Percentiles rank a stretch among this genome's conserved stretches.
Evolutionary conservation across 169 alveolate species (phyloP).

Genomic region (Cryptosporidium sp.): DNA sequence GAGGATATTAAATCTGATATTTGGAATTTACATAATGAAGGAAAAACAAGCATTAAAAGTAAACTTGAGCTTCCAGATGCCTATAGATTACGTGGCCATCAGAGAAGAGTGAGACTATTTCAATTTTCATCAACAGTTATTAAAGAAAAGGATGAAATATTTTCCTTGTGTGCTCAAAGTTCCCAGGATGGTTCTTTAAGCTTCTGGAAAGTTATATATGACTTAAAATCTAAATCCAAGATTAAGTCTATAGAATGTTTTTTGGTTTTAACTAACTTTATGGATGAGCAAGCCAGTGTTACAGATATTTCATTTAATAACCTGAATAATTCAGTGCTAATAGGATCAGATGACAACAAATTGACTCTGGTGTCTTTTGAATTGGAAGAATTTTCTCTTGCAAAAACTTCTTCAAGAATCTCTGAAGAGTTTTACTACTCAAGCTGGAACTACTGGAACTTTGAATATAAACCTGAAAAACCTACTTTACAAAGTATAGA

Average conservation of each 20-base stretch:
- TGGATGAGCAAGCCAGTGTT: constrained; percentile 74
- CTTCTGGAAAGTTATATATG: constrained; percentile 70
- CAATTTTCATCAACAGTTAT: constrained; percentile 44
- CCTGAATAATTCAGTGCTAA: constrained; percentile 13
- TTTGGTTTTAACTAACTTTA: constrained; percentile 61
- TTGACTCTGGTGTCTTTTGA: constrained; percentile 39
- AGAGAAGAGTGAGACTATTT: constrained; percentile 51
- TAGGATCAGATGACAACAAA: constrained; percentile 74
- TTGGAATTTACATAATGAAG: constrained; percentile 39
- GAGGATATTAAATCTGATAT: constrained; percentile 11
- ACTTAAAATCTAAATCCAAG: neutral
- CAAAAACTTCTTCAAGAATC: constrained; percentile 8
- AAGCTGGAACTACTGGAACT: constrained; percentile 44
- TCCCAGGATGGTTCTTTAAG: constrained; percentile 69
- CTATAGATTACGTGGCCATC: constrained; percentile 58
- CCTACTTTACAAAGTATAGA: neutral
- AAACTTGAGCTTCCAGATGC: constrained; percentile 51
- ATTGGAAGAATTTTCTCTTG: constrained; percentile 55
- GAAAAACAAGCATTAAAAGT: constrained; percentile 27
- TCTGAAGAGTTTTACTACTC: constrained; percentile 3
- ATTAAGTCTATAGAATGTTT: constrained; percentile 62
- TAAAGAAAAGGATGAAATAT: constrained; percentile 42
- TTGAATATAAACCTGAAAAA: constrained; percentile 42
- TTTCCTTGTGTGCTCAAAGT: constrained; percentile 62
- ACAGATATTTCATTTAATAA: constrained; percentile 58